Conservation (phyloP, 2,329 filamentous ascomycete genomes). For the Lithohypha guttulata region DNA sequence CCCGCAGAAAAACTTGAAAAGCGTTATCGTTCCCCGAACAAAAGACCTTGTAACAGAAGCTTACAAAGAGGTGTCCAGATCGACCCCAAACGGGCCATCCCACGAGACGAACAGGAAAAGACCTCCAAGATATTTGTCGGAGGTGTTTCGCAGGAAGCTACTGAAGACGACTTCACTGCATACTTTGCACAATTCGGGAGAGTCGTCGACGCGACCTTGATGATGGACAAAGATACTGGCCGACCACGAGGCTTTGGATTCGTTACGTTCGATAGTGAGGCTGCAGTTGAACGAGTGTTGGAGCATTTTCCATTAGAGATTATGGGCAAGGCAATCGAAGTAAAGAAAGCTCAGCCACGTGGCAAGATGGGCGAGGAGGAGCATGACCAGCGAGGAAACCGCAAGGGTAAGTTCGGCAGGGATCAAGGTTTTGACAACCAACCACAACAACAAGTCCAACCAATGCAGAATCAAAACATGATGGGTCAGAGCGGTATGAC, state of each 20-base stretch:
- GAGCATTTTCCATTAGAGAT: slow-evolving; percentile 70
- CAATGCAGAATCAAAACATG: slow-evolving; percentile 26
- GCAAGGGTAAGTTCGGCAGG: slow-evolving; percentile 33
- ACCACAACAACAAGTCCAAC: slow-evolving; percentile 38
- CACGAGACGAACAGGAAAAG: slow-evolving; percentile 93
- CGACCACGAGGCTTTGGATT: slow-evolving; percentile 93
- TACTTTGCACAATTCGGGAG: slow-evolving; percentile 96
- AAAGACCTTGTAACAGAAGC: slow-evolving; percentile 15
- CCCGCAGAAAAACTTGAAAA: slow-evolving; percentile 1
- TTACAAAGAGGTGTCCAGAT: slow-evolving; percentile 50
- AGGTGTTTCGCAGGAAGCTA: slow-evolving; percentile 93
- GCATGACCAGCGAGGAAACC: slow-evolving; percentile 45
- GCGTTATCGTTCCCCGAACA: slow-evolving; percentile 1
- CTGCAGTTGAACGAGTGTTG: slow-evolving; percentile 85
- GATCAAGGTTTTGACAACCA: slow-evolving; percentile 32
- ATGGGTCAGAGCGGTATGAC: slow-evolving; percentile 57
- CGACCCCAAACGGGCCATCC: slow-evolving; percentile 94
- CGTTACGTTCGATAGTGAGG: slow-evolving; percentile 93
- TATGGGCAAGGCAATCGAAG: slow-evolving; percentile 90
- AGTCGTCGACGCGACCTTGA: slow-evolving; percentile 91
- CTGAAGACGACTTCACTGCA: slow-evolving; percentile 87
- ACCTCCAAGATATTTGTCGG: slow-evolving; percentile 98
- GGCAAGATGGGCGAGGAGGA: slow-evolving; percentile 91
- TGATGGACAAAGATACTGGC: slow-evolving; percentile 99
- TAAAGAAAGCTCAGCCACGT: slow-evolving; percentile 92